These are phyloP conservation scores for Leccinum subgranulosum DNA, from an alignment of 768 basidiomycete species.

Conservation along the genomic window DNA sequence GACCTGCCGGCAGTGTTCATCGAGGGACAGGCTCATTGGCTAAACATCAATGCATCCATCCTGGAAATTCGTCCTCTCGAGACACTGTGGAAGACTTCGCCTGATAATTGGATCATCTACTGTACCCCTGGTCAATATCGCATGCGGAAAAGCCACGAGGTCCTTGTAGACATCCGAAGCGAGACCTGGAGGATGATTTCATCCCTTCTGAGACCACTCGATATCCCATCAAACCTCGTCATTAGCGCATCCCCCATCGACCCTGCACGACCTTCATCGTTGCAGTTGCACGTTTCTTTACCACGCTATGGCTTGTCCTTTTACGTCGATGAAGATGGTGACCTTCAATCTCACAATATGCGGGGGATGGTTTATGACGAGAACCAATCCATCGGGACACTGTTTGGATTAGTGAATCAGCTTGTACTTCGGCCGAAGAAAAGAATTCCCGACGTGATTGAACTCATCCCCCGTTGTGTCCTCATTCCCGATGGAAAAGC, in stretches of 20 bases:
- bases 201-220: constrained; percentile 10
- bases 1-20: constrained; percentile 24
- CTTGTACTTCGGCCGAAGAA: constrained; percentile 36
- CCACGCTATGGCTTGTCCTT: constrained; percentile 42
- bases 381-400: constrained; percentile 37
- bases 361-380: constrained; percentile 39
- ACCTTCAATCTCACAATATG: constrained; percentile 38
- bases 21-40: constrained; percentile 24
- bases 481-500: constrained; percentile 37
- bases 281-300: constrained; percentile 28
- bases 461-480: constrained; percentile 18
- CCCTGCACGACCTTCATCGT: not conserved
- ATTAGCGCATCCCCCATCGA: constrained; percentile 4
- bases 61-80: constrained; percentile 26
- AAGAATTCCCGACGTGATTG: not conserved
- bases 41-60: constrained; percentile 14
- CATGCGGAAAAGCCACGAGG: not conserved
- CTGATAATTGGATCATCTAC: constrained; percentile 21
- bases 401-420: constrained; percentile 41
- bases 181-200: constrained; percentile 22
- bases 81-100: constrained; percentile 14
- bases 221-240: constrained; percentile 10
- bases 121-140: constrained; percentile 2
- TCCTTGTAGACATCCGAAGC: constrained; percentile 27
- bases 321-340: constrained; percentile 26